Conservation (phyloP, 495 filamentous ascomycete species). For the Penicillium crystallinum region DNA sequence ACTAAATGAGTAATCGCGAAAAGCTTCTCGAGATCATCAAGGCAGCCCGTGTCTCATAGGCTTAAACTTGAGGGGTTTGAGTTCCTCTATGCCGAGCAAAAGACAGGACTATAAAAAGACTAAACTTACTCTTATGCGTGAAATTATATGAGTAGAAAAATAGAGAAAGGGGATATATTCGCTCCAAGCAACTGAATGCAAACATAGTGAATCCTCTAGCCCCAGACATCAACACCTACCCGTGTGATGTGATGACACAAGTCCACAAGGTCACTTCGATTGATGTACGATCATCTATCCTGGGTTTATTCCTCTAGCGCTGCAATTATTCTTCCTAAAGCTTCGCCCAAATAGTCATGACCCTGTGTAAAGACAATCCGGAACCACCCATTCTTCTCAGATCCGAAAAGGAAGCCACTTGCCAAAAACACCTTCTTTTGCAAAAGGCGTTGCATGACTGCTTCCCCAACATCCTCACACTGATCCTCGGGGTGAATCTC, state of each 20-base stretch:
- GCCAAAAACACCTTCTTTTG: conserved; percentile 42
- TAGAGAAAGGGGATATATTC: no score
- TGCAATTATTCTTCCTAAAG: conserved; percentile 36
- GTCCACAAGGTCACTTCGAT: neutral
- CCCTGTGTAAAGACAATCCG: conserved; percentile 47
- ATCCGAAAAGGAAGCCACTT: conserved; percentile 36
- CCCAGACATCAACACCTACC: no score
- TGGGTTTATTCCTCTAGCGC: conserved; percentile 12
- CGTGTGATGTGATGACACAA: neutral
- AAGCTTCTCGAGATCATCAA: no score
- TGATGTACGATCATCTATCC: neutral
- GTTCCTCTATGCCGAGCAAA: no score
- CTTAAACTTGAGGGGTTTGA: no score
- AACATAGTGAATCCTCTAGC: no score
- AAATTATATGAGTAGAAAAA: no score
- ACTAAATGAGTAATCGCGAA: no score
- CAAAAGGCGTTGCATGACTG: conserved; percentile 29
- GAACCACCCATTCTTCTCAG: conserved; percentile 48
- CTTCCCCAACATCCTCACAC: conserved; percentile 16
- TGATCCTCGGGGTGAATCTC: conserved; percentile 25
- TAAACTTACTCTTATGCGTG: no score
- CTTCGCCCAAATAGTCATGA: conserved; percentile 32
- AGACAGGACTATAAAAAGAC: no score
- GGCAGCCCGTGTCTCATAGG: no score
- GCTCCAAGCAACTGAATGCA: no score